Conservation (phyloP, 768 basidiomycete genomes). For the Tricholoma hemisulphureum region DNA sequence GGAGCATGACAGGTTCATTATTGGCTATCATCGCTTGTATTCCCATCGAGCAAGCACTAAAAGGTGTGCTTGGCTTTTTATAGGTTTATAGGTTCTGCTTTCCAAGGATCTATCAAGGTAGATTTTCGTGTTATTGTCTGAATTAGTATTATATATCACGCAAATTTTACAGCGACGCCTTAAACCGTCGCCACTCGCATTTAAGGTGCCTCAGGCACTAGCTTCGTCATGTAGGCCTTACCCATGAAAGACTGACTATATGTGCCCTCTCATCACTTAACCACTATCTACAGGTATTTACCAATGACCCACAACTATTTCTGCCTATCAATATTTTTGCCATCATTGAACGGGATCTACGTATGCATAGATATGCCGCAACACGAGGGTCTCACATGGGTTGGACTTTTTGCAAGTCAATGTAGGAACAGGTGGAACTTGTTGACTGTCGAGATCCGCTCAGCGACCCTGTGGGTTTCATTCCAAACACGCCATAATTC, state of each 20-base stretch:
- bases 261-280: background rate
- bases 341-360: background rate
- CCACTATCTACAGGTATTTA: constrained; percentile 51
- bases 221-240: constrained; percentile 61
- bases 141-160: constrained; percentile 14
- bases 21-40: constrained; percentile 79
- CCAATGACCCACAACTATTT: constrained; percentile 54
- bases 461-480: constrained; percentile 54
- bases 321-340: background rate
- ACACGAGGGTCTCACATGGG: constrained; percentile 79
- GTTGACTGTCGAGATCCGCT: constrained; percentile 71
- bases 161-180: background rate
- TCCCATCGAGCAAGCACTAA: constrained; percentile 61
- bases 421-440: constrained; percentile 56
- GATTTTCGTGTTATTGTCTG: constrained; percentile 6
- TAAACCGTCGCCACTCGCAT: background rate
- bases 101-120: constrained; percentile 80
- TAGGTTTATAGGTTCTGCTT: constrained; percentile 73
- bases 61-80: constrained; percentile 56
- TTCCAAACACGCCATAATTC: background rate
- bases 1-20: constrained; percentile 52
- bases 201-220: constrained; percentile 69
- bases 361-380: constrained; percentile 59
- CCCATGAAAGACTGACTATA: constrained; percentile 1
- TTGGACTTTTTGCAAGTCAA: constrained; percentile 82